Evolutionary conservation across 2,329 filamentous ascomycete species (phyloP).

Genomic region (Fusarium avenaceum): DNA sequence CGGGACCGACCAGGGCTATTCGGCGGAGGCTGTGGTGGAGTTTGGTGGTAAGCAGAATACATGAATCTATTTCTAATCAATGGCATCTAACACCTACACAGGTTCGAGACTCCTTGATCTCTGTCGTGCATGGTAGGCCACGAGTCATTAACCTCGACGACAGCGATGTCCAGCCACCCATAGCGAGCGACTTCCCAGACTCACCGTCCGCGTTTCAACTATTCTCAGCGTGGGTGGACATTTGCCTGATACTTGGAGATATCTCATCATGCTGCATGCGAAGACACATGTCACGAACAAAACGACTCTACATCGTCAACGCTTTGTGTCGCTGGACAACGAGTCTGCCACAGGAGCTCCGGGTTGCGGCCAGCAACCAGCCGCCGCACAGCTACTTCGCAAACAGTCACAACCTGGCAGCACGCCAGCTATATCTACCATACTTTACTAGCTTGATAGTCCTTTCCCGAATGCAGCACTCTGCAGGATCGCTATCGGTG

Average conservation of each 20-base stretch:
- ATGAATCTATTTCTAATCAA: too few relatives aligned
- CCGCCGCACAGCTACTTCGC: conserved; percentile 6
- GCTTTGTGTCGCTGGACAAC: background rate
- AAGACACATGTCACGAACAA: conserved; percentile 3
- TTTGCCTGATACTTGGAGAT: background rate
- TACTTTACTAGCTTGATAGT: conserved; percentile 5
- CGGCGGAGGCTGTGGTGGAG: conserved; percentile 7
- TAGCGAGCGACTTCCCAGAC: conserved; percentile 5
- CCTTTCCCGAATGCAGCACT: conserved; percentile 7
- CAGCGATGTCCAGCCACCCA: background rate
- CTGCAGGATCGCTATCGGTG: background rate
- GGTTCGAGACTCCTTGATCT: conserved; percentile 1
- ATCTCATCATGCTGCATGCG: conserved; percentile 6
- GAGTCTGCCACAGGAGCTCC: background rate
- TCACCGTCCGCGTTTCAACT: background rate
- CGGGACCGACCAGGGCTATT: background rate
- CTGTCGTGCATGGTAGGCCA: conserved; percentile 6
- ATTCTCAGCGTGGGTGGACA: background rate
- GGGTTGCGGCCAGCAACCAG: background rate
- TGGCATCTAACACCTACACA: too few relatives aligned
- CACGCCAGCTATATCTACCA: background rate
- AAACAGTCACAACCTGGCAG: background rate
- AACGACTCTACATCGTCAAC: conserved; percentile 1
- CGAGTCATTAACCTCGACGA: conserved; percentile 8
- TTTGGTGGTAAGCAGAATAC: background rate